A percentile compares a stretch with the other conserved stretches of the same genome.
Conservation (phyloP, 805 yeast species). For the Kuraishia hungarica region DNA sequence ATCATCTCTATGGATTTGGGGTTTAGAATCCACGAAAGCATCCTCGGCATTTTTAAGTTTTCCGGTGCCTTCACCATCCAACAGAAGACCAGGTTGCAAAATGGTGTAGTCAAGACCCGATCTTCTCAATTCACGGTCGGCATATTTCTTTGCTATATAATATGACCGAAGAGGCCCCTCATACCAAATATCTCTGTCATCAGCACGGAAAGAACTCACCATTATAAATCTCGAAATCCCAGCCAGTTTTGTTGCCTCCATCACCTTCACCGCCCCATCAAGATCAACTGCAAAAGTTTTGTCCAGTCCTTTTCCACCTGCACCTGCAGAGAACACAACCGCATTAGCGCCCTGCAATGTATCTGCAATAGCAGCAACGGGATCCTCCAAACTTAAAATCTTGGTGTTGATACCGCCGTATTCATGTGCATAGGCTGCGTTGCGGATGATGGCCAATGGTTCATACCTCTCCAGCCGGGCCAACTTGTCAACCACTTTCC, state of each 20-base stretch:
- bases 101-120: constrained; percentile 44
- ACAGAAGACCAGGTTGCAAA: constrained; percentile 42
- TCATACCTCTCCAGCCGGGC: constrained; percentile 21
- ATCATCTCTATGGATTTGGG: constrained; percentile 37
- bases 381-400: constrained; percentile 29
- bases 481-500: constrained; percentile 29
- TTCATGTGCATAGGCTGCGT: constrained; percentile 31
- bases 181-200: constrained; percentile 38
- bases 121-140: constrained; percentile 37
- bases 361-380: constrained; percentile 24
- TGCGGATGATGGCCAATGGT: constrained; percentile 38
- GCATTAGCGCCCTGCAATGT: constrained; percentile 41
- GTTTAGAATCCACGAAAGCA: constrained; percentile 7
- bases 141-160: constrained; percentile 54
- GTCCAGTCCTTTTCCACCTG: constrained; percentile 45
- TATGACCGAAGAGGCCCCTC: constrained; percentile 31
- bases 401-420: constrained; percentile 30
- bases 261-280: constrained; percentile 50
- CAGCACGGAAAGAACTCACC: constrained; percentile 49
- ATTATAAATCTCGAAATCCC: constrained; percentile 37
- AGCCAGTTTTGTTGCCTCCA: constrained; percentile 42
- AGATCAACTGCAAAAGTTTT: constrained; percentile 44
- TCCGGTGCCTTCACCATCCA: constrained; percentile 33
- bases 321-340: constrained; percentile 55
- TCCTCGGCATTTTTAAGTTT: constrained; percentile 21